Evolutionary conservation across 2,329 filamentous ascomycete genomes (phyloP), one percentile per base, ranked within the genome.

Genomic region (Talaromyces albobiverticillius): DNA sequence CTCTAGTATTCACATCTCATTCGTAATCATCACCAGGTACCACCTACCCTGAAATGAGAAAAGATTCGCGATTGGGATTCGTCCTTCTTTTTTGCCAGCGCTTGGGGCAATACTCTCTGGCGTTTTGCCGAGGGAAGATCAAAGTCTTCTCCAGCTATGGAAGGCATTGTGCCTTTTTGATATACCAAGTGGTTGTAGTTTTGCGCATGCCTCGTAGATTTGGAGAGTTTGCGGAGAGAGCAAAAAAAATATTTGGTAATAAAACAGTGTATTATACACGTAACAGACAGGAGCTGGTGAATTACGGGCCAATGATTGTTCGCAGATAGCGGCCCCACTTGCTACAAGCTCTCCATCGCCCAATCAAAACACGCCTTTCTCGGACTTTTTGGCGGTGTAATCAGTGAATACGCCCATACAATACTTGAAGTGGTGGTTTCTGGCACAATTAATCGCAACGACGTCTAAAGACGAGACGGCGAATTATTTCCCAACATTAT

Each of bases 31-130:
- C 10, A 4, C n/a, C 23, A 46, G 7, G 32, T n/a, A 50, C 14
- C 31, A 43, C 86, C 61, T 85, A 95, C 91, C 71, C 94, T 80
- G 75, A 93, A 97, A 1, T 94, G 93, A 64, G 92, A 89, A 78
- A 99, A 97, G 62, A 97, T 90, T 67, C 85, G 84, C 10, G 92
- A 95, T 53, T 82, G 80, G 64, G 76, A 75, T 57, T 60, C 71
- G 59, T 60, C 77, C 57, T 73, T 74, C 53, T 46, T 22, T 40
- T 23, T 40, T 8, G 42, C 31, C 23, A 23, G 31, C 22, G 38
- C 32, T 23, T 51, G 53, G 5, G 53, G 48, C 26, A 16, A 18
- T 25, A 41, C 78, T 72, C 58, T 76, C 73, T 55, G 59, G 50
- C 91, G 85, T 78, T 96, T 96, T 56, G 80, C 80, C 61, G 87